Conservation (phyloP, 371 early-diverging fungal genomes). For the Lichtheimia ramosa region DNA sequence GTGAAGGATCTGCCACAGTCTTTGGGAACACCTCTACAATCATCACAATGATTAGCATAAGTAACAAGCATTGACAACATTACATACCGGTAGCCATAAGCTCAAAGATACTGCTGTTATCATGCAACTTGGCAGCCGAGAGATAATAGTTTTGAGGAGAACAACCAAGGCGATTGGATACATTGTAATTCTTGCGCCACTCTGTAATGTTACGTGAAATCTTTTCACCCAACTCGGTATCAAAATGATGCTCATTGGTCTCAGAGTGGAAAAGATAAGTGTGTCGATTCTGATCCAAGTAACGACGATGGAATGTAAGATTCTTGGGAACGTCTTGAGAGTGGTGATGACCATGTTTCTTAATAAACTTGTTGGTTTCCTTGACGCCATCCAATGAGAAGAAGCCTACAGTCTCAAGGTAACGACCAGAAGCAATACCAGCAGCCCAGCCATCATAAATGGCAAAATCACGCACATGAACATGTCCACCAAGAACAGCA, state of each 20-base stretch:
- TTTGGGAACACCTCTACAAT: slow-evolving; percentile 44
- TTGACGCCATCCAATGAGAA: slow-evolving; percentile 44
- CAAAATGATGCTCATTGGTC: slow-evolving; percentile 22
- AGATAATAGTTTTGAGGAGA: slow-evolving; percentile 57
- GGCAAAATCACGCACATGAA: slow-evolving; percentile 60
- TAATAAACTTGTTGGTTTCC: slow-evolving; percentile 14
- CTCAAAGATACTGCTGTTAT: slow-evolving; percentile 40
- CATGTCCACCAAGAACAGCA: slow-evolving; percentile 59
- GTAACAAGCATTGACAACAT: neutral
- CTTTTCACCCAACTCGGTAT: slow-evolving; percentile 42
- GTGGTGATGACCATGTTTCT: slow-evolving; percentile 18
- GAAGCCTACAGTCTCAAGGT: slow-evolving; percentile 62
- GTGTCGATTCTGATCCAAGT: slow-evolving; percentile 58
- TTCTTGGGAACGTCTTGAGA: slow-evolving; percentile 20
- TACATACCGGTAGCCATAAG: slow-evolving; percentile 37
- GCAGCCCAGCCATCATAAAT: slow-evolving; percentile 52
- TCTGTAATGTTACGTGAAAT: slow-evolving; percentile 44
- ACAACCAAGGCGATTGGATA: slow-evolving; percentile 45
- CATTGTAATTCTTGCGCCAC: slow-evolving; percentile 28
- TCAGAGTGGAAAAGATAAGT: slow-evolving; percentile 56
- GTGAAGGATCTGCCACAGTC: slow-evolving; percentile 26
- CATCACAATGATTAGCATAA: neutral
- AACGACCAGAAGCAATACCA: slow-evolving; percentile 58
- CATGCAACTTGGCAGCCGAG: slow-evolving; percentile 36
- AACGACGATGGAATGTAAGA: slow-evolving; percentile 56